A percentile compares a stretch with the other conserved stretches of the same genome.
These are phyloP conservation scores for Micractinium conductrix DNA, from an alignment of 139 green algal species.

Conservation along the genomic window DNA sequence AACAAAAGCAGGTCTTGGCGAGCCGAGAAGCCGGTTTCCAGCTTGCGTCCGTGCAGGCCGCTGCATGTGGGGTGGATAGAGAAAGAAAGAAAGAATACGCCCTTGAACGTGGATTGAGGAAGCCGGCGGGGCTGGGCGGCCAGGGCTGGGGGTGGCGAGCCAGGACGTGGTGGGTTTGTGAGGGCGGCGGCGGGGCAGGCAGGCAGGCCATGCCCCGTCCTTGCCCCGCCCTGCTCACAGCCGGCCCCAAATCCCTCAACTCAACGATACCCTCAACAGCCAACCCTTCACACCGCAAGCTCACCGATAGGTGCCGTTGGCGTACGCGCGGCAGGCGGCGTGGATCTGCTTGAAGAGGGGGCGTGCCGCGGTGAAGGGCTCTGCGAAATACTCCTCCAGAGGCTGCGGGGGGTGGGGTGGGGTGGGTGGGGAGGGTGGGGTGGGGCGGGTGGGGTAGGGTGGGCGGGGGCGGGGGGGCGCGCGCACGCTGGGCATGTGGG, in stretches of 20 bases:
- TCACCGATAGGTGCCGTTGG: constrained; percentile 32
- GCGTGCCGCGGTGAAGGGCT: constrained; percentile 29
- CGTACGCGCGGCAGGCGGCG: constrained; percentile 23
- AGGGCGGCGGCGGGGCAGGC: no score
- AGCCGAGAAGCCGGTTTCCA: constrained; percentile 27
- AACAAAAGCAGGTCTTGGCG: constrained; percentile 49
- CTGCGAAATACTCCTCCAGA: constrained; percentile 60
- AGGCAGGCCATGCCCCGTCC: no score
- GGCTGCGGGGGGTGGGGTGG: no score
- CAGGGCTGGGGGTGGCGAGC: no score
- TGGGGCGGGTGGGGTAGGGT: no score
- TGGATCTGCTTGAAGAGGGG: constrained; percentile 28
- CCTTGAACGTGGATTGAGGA: no score
- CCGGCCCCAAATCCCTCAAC: neutral
- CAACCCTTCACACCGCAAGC: neutral
- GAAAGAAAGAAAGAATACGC: no score
- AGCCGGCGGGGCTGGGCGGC: no score
- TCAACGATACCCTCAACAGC: neutral
- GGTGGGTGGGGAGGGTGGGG: no score
- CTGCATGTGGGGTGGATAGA: constrained; percentile 5
- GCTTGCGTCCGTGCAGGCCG: constrained; percentile 37
- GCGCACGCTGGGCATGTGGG: no score
- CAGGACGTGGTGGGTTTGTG: no score
- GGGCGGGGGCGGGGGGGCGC: no score
- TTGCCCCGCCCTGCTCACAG: neutral